Base-by-base conservation (phyloP, 305 asterid genomes). In the Ajuga reptans region DNA sequence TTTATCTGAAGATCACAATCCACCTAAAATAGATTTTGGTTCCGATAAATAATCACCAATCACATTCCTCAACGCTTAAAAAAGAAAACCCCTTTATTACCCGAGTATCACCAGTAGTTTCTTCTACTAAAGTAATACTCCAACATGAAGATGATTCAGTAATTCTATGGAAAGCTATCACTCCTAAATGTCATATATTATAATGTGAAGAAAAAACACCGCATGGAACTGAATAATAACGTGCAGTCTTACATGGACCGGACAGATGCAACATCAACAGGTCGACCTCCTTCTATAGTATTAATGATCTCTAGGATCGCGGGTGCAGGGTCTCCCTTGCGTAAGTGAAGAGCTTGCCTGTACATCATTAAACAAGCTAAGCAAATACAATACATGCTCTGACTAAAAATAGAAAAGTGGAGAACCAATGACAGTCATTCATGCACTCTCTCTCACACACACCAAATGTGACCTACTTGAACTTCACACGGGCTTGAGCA, bases 311-410 rank as follows among this genome's bases (percentile, higher is more conserved):
- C 97, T 74, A 86, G 81, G 80, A 89, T 89, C 74, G 85, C 84
- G 36, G 81, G 79, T 9, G 89, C 86, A 60, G 91, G 83, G 68
- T 93, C 99, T 18, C 90, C 99, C 86, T 93, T 93, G 81, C 84
- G 82, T 65, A 89, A 79, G 84, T 87, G 96, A 79, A 91, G 90
- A 71, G 97, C 99, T 87, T 93, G 99, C 90, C 99, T 93, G 87
- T 68, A 79, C 64, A 80, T 79, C 43, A 68, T 58, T 58, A 75
- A 60, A 73, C 51, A 42, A 77, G 68, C 69, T 47, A 65, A 75
- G 63, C 57, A 74, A 37, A 71, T 53, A 71, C 33, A 58, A 16
- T 69, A 71, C 36, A 69, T 47, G 59, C 49, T 33, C 74, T 39
- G 54, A 47, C 61, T 45, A 63, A 67, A 71, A 51, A 78, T 15